Evolutionary conservation across 2,329 filamentous ascomycete species (phyloP), one percentile per base, ranked within the genome.

Genomic region (Penicillium glabrum): DNA sequence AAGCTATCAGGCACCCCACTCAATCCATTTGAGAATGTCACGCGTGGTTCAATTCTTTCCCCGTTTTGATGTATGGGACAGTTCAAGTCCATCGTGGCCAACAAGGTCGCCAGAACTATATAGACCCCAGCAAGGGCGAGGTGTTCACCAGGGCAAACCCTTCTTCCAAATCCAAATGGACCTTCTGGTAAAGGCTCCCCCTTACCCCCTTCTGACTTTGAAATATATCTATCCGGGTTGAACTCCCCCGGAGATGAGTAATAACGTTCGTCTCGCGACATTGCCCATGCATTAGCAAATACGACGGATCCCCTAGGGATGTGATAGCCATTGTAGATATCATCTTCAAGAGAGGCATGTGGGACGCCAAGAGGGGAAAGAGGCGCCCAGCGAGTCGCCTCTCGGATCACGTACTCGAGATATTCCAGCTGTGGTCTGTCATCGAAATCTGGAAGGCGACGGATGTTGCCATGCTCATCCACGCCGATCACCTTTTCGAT

Each of bases 1-100:
- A 51, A 51, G 24, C 48, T 51, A 43, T 51, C 24, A 41, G 48
- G 48, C 29, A 51, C 48, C 11, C 48, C 48, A 43, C 48, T 43
- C 48, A 51, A 14, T 10, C 48, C 26, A 51, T 33, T 51, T 3
- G 48, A 41, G 23, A 51, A 51, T 6, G 35, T 43, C 21, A 51
- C 35, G 5, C 27, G 14, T 31, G 48, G 48, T 29, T 29, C 9
- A 31, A 51, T 51, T 13, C 10, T 31, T 31, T 21, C 4, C 27
- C 48, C 48, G 21, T 27, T 29, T 21, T 43, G 24, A 51, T 51
- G 23, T 11, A 51, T 21, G 5, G 48, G 48, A 21, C 24, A 51
- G 5, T 43, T 4, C 14, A 51, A 16, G 5, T 51, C 48, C 48
- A 51, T 51, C 8, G 48, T 51, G 23, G 48, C 48, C 37, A 51